Evolutionary conservation across 176 grass and related monocot genomes (phyloP).

Genomic region (Phyllostachys edulis): DNA sequence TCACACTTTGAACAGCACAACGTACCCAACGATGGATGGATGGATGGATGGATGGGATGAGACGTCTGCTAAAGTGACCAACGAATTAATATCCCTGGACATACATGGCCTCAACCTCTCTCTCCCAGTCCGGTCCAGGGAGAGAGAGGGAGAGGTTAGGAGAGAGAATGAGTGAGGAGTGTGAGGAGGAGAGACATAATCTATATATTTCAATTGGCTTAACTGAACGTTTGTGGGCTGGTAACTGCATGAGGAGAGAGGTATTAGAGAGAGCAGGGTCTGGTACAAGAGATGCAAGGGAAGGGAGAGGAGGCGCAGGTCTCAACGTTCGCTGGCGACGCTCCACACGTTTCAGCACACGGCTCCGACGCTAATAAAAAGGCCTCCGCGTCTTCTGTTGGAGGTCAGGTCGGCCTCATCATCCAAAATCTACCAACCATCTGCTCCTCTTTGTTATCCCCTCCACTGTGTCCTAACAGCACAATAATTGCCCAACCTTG

Average conservation of each 20-base stretch:
- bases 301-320: conserved; percentile 30
- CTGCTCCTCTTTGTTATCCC: neutral
- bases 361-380: neutral
- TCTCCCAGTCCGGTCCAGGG: neutral
- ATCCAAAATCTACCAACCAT: neutral
- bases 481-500: neutral
- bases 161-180: neutral
- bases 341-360: conserved; percentile 24
- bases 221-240: too few species aligned
- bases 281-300: neutral
- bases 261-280: too few species aligned
- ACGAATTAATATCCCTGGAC: neutral
- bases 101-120: too few species aligned
- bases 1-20: neutral
- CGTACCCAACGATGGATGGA: neutral
- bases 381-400: neutral
- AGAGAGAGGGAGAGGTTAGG: neutral
- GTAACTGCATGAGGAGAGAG: too few species aligned
- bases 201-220: too few species aligned
- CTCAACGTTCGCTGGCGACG: conserved; percentile 24
- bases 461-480: neutral
- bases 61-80: conserved; percentile 27
- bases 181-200: too few species aligned
- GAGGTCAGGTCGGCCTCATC: neutral
- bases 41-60: neutral